Evolutionary conservation across 2,329 filamentous ascomycete species (phyloP).

Genomic region (Claviceps digitariae): DNA sequence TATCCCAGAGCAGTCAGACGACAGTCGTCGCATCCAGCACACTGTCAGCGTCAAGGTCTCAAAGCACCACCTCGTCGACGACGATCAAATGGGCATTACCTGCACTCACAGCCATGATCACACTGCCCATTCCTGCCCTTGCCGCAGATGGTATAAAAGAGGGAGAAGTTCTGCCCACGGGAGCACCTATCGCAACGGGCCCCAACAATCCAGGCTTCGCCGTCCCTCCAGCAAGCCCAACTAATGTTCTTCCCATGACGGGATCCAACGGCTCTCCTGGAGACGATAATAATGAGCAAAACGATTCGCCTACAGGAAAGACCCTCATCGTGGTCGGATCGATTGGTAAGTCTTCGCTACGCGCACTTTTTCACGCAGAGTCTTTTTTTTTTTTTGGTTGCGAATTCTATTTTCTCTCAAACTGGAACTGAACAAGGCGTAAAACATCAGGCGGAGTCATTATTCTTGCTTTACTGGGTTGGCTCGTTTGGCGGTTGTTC

Average conservation of each 20-base stretch:
- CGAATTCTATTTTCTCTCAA: neutral
- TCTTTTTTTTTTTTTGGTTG: neutral
- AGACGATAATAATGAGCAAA: neutral
- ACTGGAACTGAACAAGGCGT: neutral
- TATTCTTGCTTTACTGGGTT: conserved; percentile 28
- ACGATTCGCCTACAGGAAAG: conserved; percentile 7
- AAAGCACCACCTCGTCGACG: neutral
- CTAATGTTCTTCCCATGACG: neutral
- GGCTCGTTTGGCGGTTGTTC: conserved; percentile 28
- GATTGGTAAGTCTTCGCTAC: conserved; percentile 8
- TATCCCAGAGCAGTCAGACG: neutral
- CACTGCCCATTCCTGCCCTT: neutral
- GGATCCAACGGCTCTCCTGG: neutral
- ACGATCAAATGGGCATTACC: neutral
- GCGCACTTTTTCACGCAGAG: neutral
- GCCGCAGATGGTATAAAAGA: conserved; percentile 5
- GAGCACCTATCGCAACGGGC: neutral
- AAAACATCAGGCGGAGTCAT: conserved; percentile 28
- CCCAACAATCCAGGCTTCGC: neutral
- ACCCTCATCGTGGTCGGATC: conserved; percentile 10
- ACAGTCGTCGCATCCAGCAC: neutral
- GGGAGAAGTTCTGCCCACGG: neutral
- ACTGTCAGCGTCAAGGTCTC: neutral
- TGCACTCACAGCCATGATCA: conserved; percentile 1
- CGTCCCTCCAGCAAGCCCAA: neutral